Base-by-base conservation (phyloP, 176 grass and related monocot genomes). In the Dendrocalamus sinicus region DNA sequence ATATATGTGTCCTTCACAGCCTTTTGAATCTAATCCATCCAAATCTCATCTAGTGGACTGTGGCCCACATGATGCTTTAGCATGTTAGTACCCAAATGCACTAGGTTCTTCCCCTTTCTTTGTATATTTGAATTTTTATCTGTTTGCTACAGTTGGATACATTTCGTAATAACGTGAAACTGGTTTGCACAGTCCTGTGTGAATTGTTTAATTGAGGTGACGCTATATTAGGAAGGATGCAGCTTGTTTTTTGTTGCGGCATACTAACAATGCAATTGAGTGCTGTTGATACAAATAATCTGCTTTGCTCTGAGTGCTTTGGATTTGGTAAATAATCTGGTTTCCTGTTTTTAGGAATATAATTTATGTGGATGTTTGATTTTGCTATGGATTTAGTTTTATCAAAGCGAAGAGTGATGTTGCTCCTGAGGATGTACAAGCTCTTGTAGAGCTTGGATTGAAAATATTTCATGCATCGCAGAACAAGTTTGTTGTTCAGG, bases 351-450 rank as follows among this genome's bases (percentile, higher is more conserved):
- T 30, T 63, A 26, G 1, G 22, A 48, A 71, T 89, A 40, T 57
- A 58, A 53, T 61, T 89, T 44, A 61, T 83, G 23, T 57, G 5
- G 8, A 52, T 86, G 20, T 86, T 80, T 81, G 12, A 50, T 70
- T 73, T 84, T 55, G 20, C 23, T 70, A 15, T 90, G 43, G 45
- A 77, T 86, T 64, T 93, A 98, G 96, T 75, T 98, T 89, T 76
- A 77, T 95, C 72, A 95, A 92, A 76, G 96, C 96, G 46, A 98
- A 98, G 91, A 98, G 96, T 91, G 93, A 98, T 57, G 79, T 98
- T 68, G 65, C 88, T 94, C 67, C 83, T 81, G 90, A 71, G 84
- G 89, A 94, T 73, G 86, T 95, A 75, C 89, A 90, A 16, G 70
- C 91, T 79, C 85, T 98, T 79, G 70, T 95, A 32, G 86, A 92